Conservation (phyloP, 2,329 filamentous ascomycete species). For the Colletotrichum sp. region DNA sequence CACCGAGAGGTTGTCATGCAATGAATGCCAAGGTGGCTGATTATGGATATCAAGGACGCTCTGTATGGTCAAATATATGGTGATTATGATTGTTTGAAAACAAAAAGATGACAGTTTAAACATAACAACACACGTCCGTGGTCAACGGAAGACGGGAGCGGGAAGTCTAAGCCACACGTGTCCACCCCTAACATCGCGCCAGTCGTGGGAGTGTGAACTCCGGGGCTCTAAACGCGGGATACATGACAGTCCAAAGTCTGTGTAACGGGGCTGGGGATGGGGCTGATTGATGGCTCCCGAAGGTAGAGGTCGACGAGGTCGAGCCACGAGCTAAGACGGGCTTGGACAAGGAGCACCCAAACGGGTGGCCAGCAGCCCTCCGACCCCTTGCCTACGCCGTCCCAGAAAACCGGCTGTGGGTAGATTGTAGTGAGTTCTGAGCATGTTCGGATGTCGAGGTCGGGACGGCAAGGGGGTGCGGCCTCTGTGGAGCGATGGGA, state of each 20-base stretch:
- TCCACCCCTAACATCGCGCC: background rate
- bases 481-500: background rate
- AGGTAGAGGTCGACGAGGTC: background rate
- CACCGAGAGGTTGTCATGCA: background rate
- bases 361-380: background rate
- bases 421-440: background rate
- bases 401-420: background rate
- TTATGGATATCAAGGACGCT: background rate
- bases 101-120: background rate
- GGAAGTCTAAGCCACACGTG: background rate
- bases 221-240: background rate
- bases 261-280: constrained; percentile 9
- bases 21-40: background rate
- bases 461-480: background rate
- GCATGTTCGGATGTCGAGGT: background rate
- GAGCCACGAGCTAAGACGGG: background rate
- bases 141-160: background rate
- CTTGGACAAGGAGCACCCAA: background rate
- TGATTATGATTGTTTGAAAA: background rate
- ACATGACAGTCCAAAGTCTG: background rate
- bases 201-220: background rate
- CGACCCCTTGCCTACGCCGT: background rate
- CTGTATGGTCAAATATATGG: background rate
- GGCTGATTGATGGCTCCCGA: constrained; percentile 11
- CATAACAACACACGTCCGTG: background rate